Base-by-base conservation (phyloP, 164 flowering plant species). In the Nelumbo lutea region DNA sequence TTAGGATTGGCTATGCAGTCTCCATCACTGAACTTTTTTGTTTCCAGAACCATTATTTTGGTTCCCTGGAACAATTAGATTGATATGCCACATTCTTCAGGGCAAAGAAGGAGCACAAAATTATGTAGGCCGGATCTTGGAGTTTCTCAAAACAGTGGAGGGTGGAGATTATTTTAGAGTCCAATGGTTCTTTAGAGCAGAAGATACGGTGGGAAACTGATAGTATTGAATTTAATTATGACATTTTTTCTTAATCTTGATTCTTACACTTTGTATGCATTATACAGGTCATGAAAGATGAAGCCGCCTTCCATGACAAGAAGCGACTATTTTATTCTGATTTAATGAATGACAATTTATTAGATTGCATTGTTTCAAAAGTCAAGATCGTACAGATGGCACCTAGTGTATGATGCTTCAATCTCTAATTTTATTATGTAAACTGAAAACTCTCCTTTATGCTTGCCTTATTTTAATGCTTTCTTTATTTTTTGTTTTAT, bases 171-270 rank as follows among this genome's bases (percentile, higher is more conserved):
- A 87, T 79, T 91, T 86, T 71, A 84, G 90, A 73, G 90, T 82
- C 59, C 97, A 86, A 72, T 94, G 98, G 98, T 91, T 94, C 70
- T 94, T 78, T 68, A 85, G 87, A 81, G 93, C 94, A 68, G 85
- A 79, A 76, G 98, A 94, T 75, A 94, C 98, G 27, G 98, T 91
- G 72, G 80, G 86, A 68, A 69, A 8, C 48, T 41, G 14, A 27
- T 58, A 2, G 43, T 62, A 42, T 69, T 42, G 42, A 55, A 47
- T 69, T 58, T 61, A 5, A 61, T 40, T 69, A 0, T 46, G 51
- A 65, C 43, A 40, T 2, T 43, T 65, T 27, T 45, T 52, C 44
- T 65, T 73, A 55, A 10, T 69, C 56, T 64, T 56, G 62, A 13
- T 52, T 47, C 64, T 71, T 76, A 61, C 43, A 13, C 43, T 66